Percentiles rank a stretch among this genome's conserved stretches.
Evolutionary conservation across 306 rosid species (phyloP).

Genomic region (Cucumis cinereus): DNA sequence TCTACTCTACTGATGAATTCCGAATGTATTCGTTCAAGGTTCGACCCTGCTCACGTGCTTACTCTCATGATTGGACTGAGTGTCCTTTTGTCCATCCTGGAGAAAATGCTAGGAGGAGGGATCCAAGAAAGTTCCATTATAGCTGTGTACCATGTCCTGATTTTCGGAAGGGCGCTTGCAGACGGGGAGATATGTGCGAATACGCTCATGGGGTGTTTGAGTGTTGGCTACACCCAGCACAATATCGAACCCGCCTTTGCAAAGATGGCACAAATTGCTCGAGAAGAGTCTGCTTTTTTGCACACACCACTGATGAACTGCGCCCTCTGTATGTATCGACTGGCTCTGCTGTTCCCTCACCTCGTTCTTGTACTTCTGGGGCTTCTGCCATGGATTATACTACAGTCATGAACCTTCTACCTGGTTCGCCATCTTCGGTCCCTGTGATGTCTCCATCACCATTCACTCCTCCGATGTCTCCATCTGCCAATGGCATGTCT

Average conservation of each 20-base stretch:
- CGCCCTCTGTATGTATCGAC: slow-evolving; percentile 82
- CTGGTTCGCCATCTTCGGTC: slow-evolving; percentile 80
- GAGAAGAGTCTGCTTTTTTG: slow-evolving; percentile 89
- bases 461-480: slow-evolving; percentile 86
- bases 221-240: slow-evolving; percentile 98
- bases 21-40: slow-evolving; percentile 94
- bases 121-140: slow-evolving; percentile 85
- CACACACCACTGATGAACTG: slow-evolving; percentile 79
- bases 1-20: slow-evolving; percentile 86
- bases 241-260: slow-evolving; percentile 83
- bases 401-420: slow-evolving; percentile 80
- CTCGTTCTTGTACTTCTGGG: slow-evolving; percentile 65
- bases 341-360: slow-evolving; percentile 90
- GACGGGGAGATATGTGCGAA: slow-evolving; percentile 94
- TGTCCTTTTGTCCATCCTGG: slow-evolving; percentile 98
- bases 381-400: slow-evolving; percentile 74
- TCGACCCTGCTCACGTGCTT: slow-evolving; percentile 89
- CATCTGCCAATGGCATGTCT: slow-evolving; percentile 72
- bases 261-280: slow-evolving; percentile 76
- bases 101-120: slow-evolving; percentile 95
- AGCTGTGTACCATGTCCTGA: slow-evolving; percentile 97
- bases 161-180: slow-evolving; percentile 86
- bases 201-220: slow-evolving; percentile 94
- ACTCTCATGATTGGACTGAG: slow-evolving; percentile 97
- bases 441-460: slow-evolving; percentile 80